These are phyloP conservation scores for Paecilomyces niveus DNA, from an alignment of 2,329 filamentous ascomycete species.

Conservation along the genomic window DNA sequence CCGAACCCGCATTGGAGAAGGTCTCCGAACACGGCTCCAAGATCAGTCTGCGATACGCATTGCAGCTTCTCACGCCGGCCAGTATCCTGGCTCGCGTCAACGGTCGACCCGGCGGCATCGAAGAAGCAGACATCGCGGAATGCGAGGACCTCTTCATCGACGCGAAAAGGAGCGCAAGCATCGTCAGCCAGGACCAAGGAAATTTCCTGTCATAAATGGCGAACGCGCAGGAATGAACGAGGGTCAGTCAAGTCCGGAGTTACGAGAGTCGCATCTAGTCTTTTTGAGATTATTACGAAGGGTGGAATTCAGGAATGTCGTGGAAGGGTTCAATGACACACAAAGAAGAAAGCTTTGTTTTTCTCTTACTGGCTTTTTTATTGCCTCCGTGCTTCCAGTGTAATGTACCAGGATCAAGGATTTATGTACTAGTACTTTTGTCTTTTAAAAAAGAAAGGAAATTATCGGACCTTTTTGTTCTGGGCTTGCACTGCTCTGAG, in stretches of 20 bases:
- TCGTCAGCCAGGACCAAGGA: slow-evolving; percentile 59
- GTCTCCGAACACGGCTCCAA: slow-evolving; percentile 79
- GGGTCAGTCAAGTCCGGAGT: background rate
- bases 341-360: slow-evolving; percentile 10
- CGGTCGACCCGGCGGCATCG: slow-evolving; percentile 64
- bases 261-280: slow-evolving; percentile 1
- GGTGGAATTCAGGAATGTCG: background rate
- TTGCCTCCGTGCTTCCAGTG: background rate
- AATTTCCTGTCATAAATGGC: slow-evolving; percentile 56
- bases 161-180: slow-evolving; percentile 66
- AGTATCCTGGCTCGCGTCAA: slow-evolving; percentile 86
- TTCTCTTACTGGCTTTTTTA: background rate
- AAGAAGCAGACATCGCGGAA: slow-evolving; percentile 69
- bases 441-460: background rate
- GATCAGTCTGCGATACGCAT: slow-evolving; percentile 84
- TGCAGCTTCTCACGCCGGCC: slow-evolving; percentile 83
- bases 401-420: background rate
- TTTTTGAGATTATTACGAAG: slow-evolving; percentile 1
- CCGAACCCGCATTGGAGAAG: slow-evolving; percentile 77
- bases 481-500: background rate
- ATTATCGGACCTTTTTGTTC: background rate
- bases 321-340: slow-evolving; percentile 4
- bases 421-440: background rate
- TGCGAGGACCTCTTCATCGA: slow-evolving; percentile 81
- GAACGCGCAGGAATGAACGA: background rate